Base-by-base conservation (phyloP, 768 basidiomycete species). In the Ephemerocybe angulata region DNA sequence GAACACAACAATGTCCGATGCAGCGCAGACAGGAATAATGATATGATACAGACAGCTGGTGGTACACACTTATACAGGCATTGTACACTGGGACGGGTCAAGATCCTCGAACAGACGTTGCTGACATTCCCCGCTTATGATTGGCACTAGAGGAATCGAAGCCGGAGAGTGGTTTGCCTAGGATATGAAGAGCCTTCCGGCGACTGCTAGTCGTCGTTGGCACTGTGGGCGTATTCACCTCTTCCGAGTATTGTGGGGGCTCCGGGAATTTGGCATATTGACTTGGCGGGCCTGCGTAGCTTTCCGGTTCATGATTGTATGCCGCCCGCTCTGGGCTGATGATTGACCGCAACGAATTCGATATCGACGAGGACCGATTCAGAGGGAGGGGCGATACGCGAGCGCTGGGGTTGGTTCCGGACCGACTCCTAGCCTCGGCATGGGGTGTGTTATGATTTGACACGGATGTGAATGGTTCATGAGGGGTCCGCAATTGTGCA, bases 231-330 rank as follows among this genome's bases (percentile, higher is more conserved):
- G 81, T 80, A 42, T 72, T 76, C 52, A 64, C 75, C 49, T 76
- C 78, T 60, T 79, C 77, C 58, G 72, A 65, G 33, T 69, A 65
- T 43, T 64, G 58, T 52, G 85, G 86, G 52, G 87, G 88, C 54
- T 86, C 86, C 22, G 86, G 87, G 58, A 88, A 87, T 55, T 77
- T 77, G 15, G 88, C 84, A 69, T 85, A 88, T 58, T 86, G 84
- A 52, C 78, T 80, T 46, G 87, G 76, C 31, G 87, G 86, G 3
- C 87, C 88, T n/a, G 73, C 74, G 58, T 76, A 85, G 47, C 68
- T 73, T 63, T 80, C 80, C 27, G 73, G 61, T 48, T 82, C 83
- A 61, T 78, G 76, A n/a, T n/a, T n/a, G 24, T 71, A 60, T 60
- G 68, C 62, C 60, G 72, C 58, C 60, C 72, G 62, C 63, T 71